These are phyloP conservation scores for Alternaria angustiovoidea DNA, from an alignment of 2,329 filamentous ascomycete species.

Conservation along the genomic window DNA sequence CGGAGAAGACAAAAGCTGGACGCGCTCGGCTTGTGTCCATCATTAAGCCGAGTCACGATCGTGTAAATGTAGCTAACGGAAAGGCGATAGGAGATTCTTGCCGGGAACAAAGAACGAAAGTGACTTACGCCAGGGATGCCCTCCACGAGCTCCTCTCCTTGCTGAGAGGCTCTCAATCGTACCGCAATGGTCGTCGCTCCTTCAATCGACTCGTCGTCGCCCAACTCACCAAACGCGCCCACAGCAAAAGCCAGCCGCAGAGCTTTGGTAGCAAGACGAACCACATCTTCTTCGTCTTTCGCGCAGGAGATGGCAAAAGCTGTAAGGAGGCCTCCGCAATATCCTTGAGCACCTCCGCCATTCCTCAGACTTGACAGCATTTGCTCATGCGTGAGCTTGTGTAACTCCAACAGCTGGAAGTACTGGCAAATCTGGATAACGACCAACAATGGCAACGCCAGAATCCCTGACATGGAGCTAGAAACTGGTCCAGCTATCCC, in stretches of 20 bases:
- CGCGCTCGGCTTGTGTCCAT: neutral
- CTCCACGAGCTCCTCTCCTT: conserved; percentile 26
- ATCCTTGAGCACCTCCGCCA: conserved; percentile 27
- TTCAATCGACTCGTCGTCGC: conserved; percentile 21
- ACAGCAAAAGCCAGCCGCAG: conserved; percentile 22
- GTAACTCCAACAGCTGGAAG: conserved; percentile 27
- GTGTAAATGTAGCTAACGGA: neutral
- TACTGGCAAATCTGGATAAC: conserved; percentile 33
- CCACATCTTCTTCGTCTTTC: conserved; percentile 23
- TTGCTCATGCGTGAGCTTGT: conserved; percentile 18
- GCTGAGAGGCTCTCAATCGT: conserved; percentile 21
- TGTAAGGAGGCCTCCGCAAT: conserved; percentile 19
- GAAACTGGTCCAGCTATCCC: conserved; percentile 24
- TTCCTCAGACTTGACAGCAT: conserved; percentile 17
- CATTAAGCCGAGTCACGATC: neutral
- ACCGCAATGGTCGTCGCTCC: conserved; percentile 30
- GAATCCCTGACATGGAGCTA: conserved; percentile 20
- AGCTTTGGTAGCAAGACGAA: conserved; percentile 17
- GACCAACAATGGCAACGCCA: conserved; percentile 28
- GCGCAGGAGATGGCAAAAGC: conserved; percentile 24
- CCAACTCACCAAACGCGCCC: conserved; percentile 22
- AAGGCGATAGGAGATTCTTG: neutral
- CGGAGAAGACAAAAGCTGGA: neutral
- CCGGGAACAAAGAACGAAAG: neutral
- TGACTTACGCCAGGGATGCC: conserved; percentile 26